Evolutionary conservation across 352 stramenopile genomes (phyloP), one percentile per base, ranked within the genome.

Genomic region (Peronosclerospora sorghi): DNA sequence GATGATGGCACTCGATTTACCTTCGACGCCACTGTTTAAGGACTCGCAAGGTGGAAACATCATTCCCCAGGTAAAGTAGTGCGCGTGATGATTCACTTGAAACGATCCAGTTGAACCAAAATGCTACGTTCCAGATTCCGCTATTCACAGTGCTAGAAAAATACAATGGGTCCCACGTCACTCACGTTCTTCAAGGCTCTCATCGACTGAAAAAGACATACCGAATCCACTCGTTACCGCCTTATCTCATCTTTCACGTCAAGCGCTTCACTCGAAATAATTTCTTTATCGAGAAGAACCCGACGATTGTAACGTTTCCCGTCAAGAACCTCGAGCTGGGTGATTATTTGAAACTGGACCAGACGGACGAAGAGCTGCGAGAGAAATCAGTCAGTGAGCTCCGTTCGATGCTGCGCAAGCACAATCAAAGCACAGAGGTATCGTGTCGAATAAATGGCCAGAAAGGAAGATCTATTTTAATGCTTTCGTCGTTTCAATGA

Each of bases 271-370:
- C 90, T 24, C 85, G 84, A 17, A 99, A 98, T 72, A 93, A 96
- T 38, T 99, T 98, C 54, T 97, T 95, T 45, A 75, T 87, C 1
- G 96, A 99, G 73, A 99, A 99, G 69, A 99, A 99, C 62, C 94
- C 95, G 19, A 99, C 96, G 8, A 99, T 99, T 69, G 96, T 99
- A 6, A 96, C 96, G 24, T 98, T 99, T 51, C 96, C 95, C 4
- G 88, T 99, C 21, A 98, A 98, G 61, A 98, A 98, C 63, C 72
- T 99, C 14, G 95, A 99, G 64, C 65, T 99, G 32, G 78, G 67
- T 7, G 80, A 96, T 37, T 96, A 95, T 52, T 40, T 95, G 26
- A 71, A 75, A 35, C 51, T 83, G 21, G 63, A 83, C 19, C 52
- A 64, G 21, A 53, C 48, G 5, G 59, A 81, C 32, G 66, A 83